These are phyloP conservation scores for Colletotrichum sp. DNA, from an alignment of 2,329 filamentous ascomycete species.

Conservation along the genomic window DNA sequence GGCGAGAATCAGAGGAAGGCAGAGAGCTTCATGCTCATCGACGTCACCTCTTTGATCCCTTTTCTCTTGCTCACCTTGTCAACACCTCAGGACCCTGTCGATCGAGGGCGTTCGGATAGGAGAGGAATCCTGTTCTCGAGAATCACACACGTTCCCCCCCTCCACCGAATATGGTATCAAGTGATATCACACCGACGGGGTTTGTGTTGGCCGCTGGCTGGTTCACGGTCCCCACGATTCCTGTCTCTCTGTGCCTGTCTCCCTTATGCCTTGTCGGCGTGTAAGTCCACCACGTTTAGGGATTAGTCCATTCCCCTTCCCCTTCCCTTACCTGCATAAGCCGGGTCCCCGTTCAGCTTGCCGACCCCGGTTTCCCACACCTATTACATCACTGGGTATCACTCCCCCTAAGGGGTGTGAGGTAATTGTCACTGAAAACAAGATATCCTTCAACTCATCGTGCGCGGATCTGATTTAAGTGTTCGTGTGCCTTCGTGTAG, in stretches of 20 bases:
- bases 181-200: slow-evolving; percentile 21
- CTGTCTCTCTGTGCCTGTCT: neutral
- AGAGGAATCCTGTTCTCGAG: neutral
- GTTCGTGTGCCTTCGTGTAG: neutral
- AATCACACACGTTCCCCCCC: neutral
- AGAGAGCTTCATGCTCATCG: neutral
- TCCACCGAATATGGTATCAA: neutral
- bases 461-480: slow-evolving; percentile 8
- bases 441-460: neutral
- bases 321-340: neutral
- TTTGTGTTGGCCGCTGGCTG: neutral
- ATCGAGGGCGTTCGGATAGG: neutral
- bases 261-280: neutral
- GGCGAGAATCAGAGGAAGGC: neutral
- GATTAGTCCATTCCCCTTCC: neutral
- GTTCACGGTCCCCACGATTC: neutral
- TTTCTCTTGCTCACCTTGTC: neutral
- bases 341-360: neutral
- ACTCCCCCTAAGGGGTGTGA: slow-evolving; percentile 5
- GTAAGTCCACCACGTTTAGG: neutral
- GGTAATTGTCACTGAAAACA: slow-evolving; percentile 1
- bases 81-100: neutral
- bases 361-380: neutral
- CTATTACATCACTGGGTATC: slow-evolving; percentile 18
- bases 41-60: neutral